Base-by-base conservation (phyloP, 2,329 filamentous ascomycete species). In the Penicillium sp. region DNA sequence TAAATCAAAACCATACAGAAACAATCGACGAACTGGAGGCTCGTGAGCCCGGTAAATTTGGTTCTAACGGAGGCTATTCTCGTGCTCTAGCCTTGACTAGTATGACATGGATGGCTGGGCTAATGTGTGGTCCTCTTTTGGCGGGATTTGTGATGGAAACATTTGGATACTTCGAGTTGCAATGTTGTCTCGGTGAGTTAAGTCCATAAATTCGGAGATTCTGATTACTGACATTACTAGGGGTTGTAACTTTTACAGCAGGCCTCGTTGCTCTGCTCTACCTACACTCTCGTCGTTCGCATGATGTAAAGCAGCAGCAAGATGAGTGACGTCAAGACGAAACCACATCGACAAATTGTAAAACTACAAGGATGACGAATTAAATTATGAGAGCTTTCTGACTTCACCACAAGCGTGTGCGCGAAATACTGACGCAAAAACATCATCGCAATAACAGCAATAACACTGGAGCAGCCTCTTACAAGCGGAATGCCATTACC, bases 31-130 rank as follows among this genome's bases (percentile, higher is more conserved):
- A 46, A 6, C 39, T 68, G 0, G 60, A 68, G n/a, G 29, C 29
- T 0, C 13, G 47, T 1, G 10, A 58, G 14, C 66, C 65, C 0
- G 65, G 66, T 1, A 60, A 62, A 27, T 68, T 68, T 14, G 67
- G 67, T 7, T 46, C 57, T 1, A 55, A 61, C 31, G 64, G 65
- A 7, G 66, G 66, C 11, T 68, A 64, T 47, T 65, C 67, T 4
- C 60, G 64, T 3, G 61, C 63, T 7, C 43, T 68, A 16, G 59
- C 66, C 2, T 21, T 67, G 19, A 59, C 58, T 13, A 65, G 57
- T 35, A 61, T 67, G 55, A 63, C 48, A 21, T 69, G 62, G 61
- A 63, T 60, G 52, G 59, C 55, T 14, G 61, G 57, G 3, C 35
- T 63, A 5, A 37, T 37, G 33, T 16, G 16, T 16, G 33, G 33